Conservation (phyloP, 2,329 filamentous ascomycete genomes). For the Huntiella abstrusa region DNA sequence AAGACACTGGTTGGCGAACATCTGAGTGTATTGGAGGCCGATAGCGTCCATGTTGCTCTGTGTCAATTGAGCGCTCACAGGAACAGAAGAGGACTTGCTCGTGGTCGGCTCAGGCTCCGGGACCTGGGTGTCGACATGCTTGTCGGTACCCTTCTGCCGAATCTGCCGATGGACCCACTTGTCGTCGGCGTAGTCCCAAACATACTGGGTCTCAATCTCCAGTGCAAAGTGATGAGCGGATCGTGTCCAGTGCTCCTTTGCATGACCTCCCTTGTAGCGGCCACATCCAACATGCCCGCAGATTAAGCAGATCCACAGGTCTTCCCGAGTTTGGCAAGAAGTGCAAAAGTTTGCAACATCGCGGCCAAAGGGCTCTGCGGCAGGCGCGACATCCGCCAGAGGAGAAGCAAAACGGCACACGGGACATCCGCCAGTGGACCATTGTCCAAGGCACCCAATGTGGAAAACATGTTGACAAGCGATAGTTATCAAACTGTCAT, state of each 20-base stretch:
- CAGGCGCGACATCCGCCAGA: slow-evolving; percentile 26
- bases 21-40: slow-evolving; percentile 82
- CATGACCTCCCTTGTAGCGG: slow-evolving; percentile 82
- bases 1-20: slow-evolving; percentile 82
- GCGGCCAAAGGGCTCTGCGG: slow-evolving; percentile 32
- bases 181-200: slow-evolving; percentile 95
- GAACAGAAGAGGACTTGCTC: too few species aligned
- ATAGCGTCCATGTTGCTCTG: slow-evolving; percentile 47
- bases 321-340: slow-evolving; percentile 59
- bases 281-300: slow-evolving; percentile 88
- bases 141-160: slow-evolving; percentile 80
- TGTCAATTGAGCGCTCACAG: neutral
- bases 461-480: slow-evolving; percentile 97
- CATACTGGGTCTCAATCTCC: slow-evolving; percentile 80
- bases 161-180: slow-evolving; percentile 93
- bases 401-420: slow-evolving; percentile 72
- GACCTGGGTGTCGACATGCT: slow-evolving; percentile 48
- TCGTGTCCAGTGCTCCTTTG: slow-evolving; percentile 81
- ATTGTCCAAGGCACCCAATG: slow-evolving; percentile 87
- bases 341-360: slow-evolving; percentile 53
- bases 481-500: slow-evolving; percentile 83
- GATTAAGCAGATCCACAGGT: slow-evolving; percentile 89
- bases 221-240: slow-evolving; percentile 83
- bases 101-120: too few species aligned
- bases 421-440: slow-evolving; percentile 84